phyloP scores from a whole-genome alignment of 495 filamentous ascomycete genomes.

The Lasiosphaeria ovina region DNA sequence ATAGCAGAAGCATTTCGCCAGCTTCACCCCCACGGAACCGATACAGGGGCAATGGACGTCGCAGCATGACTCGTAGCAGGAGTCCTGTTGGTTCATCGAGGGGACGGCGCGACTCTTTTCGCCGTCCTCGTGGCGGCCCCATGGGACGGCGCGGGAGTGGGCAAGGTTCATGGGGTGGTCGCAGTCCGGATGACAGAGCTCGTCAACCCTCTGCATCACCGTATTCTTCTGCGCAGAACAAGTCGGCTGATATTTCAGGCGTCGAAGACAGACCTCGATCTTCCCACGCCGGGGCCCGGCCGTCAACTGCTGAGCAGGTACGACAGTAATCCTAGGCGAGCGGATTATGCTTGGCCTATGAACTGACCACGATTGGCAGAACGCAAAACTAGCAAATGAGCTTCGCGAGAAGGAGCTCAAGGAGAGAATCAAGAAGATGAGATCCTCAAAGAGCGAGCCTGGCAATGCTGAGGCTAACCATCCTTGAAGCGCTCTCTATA shows the following conservation, averaged over 20 bases:
- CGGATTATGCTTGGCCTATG: not conserved
- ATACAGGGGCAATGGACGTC: conserved; percentile 23
- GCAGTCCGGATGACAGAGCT: conserved; percentile 18
- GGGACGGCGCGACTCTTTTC: conserved; percentile 53
- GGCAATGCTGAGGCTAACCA: conserved; percentile 48
- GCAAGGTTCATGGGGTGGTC: conserved; percentile 17
- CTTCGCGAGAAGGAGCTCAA: conserved; percentile 64
- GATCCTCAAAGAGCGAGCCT: conserved; percentile 49
- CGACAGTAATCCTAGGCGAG: conserved; percentile 27
- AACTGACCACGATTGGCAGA: conserved; percentile 7
- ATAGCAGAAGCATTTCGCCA: conserved; percentile 42
- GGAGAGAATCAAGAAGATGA: conserved; percentile 67
- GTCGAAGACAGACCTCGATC: conserved; percentile 52
- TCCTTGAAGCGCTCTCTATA: conserved; percentile 26
- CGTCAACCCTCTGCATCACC: conserved; percentile 48
- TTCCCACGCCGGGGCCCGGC: conserved; percentile 29
- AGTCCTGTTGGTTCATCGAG: conserved; percentile 31
- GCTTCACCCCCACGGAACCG: conserved; percentile 28
- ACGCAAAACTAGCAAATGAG: conserved; percentile 47
- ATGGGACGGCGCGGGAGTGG: conserved; percentile 9
- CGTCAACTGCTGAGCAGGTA: conserved; percentile 38
- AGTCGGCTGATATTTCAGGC: conserved; percentile 62
- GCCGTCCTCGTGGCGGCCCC: conserved; percentile 37
- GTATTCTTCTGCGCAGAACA: conserved; percentile 48
- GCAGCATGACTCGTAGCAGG: conserved; percentile 31